A percentile compares a stretch with the other conserved stretches of the same genome.
Evolutionary conservation across 2,329 filamentous ascomycete genomes (phyloP).

Genomic region (Claviceps purpurea): DNA sequence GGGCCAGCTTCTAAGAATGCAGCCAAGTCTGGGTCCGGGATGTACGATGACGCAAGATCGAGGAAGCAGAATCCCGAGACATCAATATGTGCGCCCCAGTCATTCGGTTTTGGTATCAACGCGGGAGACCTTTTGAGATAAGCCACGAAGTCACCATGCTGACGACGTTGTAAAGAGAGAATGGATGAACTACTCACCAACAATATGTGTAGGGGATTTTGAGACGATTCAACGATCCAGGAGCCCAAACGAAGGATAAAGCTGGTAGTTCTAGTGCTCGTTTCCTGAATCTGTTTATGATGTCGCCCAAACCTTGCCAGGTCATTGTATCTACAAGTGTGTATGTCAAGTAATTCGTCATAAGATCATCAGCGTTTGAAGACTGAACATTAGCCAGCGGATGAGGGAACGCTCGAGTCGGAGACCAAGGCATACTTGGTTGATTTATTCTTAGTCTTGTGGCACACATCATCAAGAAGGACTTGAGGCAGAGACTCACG

Average conservation of each 20-base stretch:
- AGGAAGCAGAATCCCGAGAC: constrained; percentile 70
- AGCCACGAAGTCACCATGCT: constrained; percentile 3
- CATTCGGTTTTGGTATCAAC: constrained; percentile 63
- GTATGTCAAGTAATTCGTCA: constrained; percentile 75
- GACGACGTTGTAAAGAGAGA: neutral
- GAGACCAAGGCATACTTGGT: constrained; percentile 81
- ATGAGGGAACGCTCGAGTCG: constrained; percentile 74
- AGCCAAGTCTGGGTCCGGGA: constrained; percentile 49
- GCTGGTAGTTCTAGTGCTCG: constrained; percentile 62
- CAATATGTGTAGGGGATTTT: constrained; percentile 81
- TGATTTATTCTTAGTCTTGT: neutral
- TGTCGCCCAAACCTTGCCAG: constrained; percentile 81
- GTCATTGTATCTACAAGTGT: constrained; percentile 81
- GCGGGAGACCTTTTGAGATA: constrained; percentile 44
- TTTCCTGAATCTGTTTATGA: constrained; percentile 78
- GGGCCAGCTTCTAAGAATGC: constrained; percentile 55
- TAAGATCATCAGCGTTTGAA: constrained; percentile 59
- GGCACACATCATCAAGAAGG: neutral
- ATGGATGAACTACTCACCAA: constrained; percentile 38
- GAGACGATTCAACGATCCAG: constrained; percentile 62
- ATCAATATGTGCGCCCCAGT: constrained; percentile 60
- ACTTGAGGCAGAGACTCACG: constrained; percentile 36
- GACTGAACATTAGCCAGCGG: constrained; percentile 72
- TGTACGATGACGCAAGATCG: constrained; percentile 51
- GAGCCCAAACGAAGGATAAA: constrained; percentile 69